phyloP scores from a whole-genome alignment of 495 filamentous ascomycete genomes.

The Penicillium silybi region DNA sequence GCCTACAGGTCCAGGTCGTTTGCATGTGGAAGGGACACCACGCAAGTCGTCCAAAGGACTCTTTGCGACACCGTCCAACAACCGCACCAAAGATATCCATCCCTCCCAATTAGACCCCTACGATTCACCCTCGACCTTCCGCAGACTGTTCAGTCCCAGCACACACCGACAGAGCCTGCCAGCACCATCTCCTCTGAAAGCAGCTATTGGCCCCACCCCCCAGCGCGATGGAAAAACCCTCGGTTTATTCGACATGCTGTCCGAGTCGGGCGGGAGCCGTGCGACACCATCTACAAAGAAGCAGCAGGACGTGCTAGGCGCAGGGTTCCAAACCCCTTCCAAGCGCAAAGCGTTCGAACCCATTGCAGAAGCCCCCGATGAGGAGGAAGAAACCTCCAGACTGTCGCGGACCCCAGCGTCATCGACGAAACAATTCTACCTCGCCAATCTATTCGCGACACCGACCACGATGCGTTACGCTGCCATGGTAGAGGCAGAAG shows the following conservation, averaged over 20 bases:
- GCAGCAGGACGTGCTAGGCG: constrained; percentile 27
- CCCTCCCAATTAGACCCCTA: constrained; percentile 51
- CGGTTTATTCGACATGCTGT: constrained; percentile 86
- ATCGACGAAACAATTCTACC: constrained; percentile 53
- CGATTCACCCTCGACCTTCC: constrained; percentile 54
- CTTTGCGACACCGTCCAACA: constrained; percentile 47
- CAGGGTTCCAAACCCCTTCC: constrained; percentile 40
- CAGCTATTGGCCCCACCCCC: constrained; percentile 77
- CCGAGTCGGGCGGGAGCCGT: constrained; percentile 50
- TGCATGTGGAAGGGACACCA: constrained; percentile 18
- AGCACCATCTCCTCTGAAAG: constrained; percentile 33
- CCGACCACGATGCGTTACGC: constrained; percentile 51
- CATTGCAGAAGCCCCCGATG: constrained; percentile 29
- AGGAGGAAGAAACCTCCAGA: constrained; percentile 30
- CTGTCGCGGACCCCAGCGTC: constrained; percentile 61
- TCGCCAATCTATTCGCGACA: constrained; percentile 61
- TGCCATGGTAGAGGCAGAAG: constrained; percentile 36
- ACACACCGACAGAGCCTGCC: constrained; percentile 39
- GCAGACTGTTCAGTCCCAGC: constrained; percentile 59
- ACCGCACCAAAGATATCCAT: constrained; percentile 30
- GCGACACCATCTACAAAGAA: constrained; percentile 38
- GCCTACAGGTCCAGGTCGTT: constrained; percentile 23
- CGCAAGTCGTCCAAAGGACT: constrained; percentile 33
- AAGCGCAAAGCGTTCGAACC: constrained; percentile 29
- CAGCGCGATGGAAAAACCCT: constrained; percentile 84